These are phyloP conservation scores for Syzygium malaccense DNA, from an alignment of 441 rosid species.

Conservation along the genomic window DNA sequence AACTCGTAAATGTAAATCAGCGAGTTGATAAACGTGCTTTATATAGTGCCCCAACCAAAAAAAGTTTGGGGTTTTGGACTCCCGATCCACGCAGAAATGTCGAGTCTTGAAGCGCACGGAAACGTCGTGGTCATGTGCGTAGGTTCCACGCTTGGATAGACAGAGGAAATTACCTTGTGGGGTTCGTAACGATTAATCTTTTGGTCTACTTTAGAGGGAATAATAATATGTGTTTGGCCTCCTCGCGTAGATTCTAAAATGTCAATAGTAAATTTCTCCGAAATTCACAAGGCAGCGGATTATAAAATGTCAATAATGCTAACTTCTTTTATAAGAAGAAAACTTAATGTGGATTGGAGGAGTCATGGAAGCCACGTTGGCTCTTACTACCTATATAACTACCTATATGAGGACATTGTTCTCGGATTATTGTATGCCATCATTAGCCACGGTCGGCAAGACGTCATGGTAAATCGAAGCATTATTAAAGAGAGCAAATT, in stretches of 20 bases:
- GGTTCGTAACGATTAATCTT: background rate
- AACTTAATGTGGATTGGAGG: background rate
- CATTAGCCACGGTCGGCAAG: background rate
- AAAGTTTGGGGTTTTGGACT: background rate
- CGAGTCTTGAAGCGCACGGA: background rate
- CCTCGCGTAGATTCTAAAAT: background rate
- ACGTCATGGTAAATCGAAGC: background rate
- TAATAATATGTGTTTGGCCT: background rate
- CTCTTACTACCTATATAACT: rapidly evolving
- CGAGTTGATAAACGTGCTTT: background rate
- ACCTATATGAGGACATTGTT: background rate
- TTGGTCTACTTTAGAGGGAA: background rate
- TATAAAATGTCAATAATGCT: background rate
- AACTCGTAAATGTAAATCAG: background rate
- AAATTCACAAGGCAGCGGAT: background rate
- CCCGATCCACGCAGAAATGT: too few species aligned
- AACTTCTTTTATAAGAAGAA: background rate
- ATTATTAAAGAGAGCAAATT: background rate
- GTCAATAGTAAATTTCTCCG: background rate
- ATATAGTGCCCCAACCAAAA: too few species aligned
- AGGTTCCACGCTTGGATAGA: background rate
- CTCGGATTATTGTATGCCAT: background rate
- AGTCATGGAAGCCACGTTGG: background rate
- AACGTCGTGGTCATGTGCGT: background rate
- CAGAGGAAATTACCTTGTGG: background rate